Evolutionary conservation across 192 early-diverging fungal genomes (phyloP).

Genomic region (Gryganskiella cystojenkinii): DNA sequence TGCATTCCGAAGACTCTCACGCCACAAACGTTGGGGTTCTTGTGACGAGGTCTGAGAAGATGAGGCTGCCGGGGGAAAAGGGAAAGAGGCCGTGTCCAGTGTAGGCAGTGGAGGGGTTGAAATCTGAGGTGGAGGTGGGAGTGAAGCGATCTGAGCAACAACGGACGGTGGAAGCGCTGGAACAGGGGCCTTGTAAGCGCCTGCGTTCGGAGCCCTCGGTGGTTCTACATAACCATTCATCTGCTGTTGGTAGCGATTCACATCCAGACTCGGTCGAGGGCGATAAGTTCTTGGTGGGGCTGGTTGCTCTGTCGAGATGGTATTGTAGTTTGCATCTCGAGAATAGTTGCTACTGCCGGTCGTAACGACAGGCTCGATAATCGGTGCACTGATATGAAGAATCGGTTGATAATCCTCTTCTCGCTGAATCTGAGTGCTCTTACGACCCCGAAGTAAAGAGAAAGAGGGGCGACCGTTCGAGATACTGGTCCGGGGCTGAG

Average conservation of each 20-base stretch:
- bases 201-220: conserved; percentile 4
- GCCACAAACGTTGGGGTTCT: conserved; percentile 26
- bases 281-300: not conserved
- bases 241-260: conserved; percentile 3
- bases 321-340: not conserved
- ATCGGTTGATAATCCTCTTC: conserved; percentile 3
- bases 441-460: conserved; percentile 28
- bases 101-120: conserved; percentile 1
- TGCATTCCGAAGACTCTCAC: conserved; percentile 40
- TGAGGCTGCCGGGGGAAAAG: not conserved
- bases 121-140: conserved; percentile 12
- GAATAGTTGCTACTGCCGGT: conserved; percentile 5
- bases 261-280: not conserved
- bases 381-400: conserved; percentile 28
- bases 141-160: not conserved
- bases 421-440: conserved; percentile 19
- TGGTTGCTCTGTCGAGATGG: not conserved
- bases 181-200: conserved; percentile 39
- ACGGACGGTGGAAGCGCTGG: conserved; percentile 15
- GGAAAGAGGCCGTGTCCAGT: not conserved
- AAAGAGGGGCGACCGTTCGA: conserved; percentile 26
- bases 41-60: not conserved
- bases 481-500: conserved; percentile 29
- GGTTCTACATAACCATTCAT: conserved; percentile 5
- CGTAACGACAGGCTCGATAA: conserved; percentile 15